Base-by-base conservation (phyloP, 768 basidiomycete species). In the Naganishia friedmannii region DNA sequence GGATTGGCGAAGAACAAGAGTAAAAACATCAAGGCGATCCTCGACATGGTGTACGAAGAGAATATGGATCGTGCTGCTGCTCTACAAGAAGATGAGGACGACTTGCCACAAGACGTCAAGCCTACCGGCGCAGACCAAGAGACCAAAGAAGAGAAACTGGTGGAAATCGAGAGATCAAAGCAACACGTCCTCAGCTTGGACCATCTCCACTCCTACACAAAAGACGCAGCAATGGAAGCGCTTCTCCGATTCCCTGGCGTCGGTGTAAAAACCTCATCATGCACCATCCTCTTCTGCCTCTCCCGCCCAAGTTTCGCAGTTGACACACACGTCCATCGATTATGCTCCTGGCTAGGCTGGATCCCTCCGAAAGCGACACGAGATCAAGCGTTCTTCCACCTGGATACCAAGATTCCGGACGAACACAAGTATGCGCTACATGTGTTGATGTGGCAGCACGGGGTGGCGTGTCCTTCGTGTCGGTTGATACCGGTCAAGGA, bases 251-350 rank as follows among this genome's bases (percentile, higher is more conserved):
- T 76, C 54, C 74, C 77, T 23, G 78, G 78, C 1, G 72, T 79
- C 5, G 78, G 78, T 45, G 74, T 76, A 8, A 79, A 79, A 65
- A 79, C 78, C 0, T 75, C 78, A 4, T 73, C 74, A 29, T 79
- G 78, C 69, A 76, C 77, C 6, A 42, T 78, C 53, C 66, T 79
- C 29, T 79, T 78, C 68, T 76, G 76, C 60, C 67, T 79, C 6
- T 66, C 70, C 26, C 56, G 77, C 26, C 73, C 74, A 23, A 71
- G 72, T 54, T 79, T 79, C 53, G 76, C 78, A 6, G 78, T 79
- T 46, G 78, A 79, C 58, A 79, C 78, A 3, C 78, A 79, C 57
- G 78, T 79, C 0, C 73, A 73, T 54, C 74, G 78, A 13, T 73
- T 79, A 19, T 77, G 76, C 17, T 72, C 73, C 5, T 70, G 77